A percentile compares a stretch with the other conserved stretches of the same genome.
Evolutionary conservation across 352 stramenopile genomes (phyloP).

Genomic region (Phytophthora cryptogea): DNA sequence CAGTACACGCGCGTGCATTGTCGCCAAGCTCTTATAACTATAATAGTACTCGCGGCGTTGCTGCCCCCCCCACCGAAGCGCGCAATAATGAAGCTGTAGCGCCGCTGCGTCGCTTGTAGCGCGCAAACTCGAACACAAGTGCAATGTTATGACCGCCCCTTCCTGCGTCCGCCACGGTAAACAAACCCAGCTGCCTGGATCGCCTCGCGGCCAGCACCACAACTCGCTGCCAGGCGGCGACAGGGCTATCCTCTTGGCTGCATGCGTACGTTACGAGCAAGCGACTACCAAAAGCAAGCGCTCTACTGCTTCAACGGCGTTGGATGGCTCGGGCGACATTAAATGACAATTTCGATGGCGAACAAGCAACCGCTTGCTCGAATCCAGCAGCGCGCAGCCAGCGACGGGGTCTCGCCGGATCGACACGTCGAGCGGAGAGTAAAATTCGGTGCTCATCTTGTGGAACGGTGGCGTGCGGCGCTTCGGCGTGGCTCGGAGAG

Average conservation of each 20-base stretch:
- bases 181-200: constrained; percentile 17
- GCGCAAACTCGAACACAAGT: neutral
- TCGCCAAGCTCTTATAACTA: neutral
- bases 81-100: neutral
- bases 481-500: neutral
- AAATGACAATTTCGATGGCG: constrained; percentile 19
- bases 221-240: constrained; percentile 19
- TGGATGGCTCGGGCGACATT: constrained; percentile 2
- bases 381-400: constrained; percentile 18
- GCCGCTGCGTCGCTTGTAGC: neutral
- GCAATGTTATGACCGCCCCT: neutral
- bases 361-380: constrained; percentile 25
- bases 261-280: constrained; percentile 25
- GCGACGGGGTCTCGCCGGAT: constrained; percentile 12
- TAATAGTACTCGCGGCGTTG: neutral
- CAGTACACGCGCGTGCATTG: neutral
- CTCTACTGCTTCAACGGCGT: neutral
- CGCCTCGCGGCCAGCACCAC: constrained; percentile 10
- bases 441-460: constrained; percentile 23
- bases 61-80: too few species aligned
- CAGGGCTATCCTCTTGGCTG: constrained; percentile 23
- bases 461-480: constrained; percentile 16
- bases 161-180: constrained; percentile 12
- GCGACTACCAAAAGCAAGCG: constrained; percentile 38
- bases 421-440: constrained; percentile 13